These are phyloP conservation scores for Clitoria ternatea DNA, from an alignment of 306 rosid genomes.

Conservation along the genomic window DNA sequence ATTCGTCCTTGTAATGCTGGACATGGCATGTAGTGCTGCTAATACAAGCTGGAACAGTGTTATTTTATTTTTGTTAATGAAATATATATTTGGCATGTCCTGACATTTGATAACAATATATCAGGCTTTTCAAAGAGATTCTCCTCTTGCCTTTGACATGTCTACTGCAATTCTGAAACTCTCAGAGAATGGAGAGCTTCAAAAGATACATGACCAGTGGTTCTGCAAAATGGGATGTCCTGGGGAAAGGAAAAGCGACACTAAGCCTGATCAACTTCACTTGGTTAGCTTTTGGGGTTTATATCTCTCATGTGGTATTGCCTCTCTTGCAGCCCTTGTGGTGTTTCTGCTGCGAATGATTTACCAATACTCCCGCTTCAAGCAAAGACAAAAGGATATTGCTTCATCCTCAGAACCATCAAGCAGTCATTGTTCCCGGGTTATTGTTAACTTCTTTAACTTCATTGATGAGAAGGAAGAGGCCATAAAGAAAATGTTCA, in stretches of 20 bases:
- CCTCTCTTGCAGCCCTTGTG: slow-evolving; percentile 42
- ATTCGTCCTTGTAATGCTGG: background rate
- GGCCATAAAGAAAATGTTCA: slow-evolving; percentile 69
- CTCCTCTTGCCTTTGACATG: slow-evolving; percentile 87
- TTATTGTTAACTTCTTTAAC: slow-evolving; percentile 51
- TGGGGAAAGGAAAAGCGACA: slow-evolving; percentile 39
- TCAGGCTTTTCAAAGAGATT: slow-evolving; percentile 85
- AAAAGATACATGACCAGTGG: slow-evolving; percentile 63
- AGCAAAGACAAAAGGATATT: slow-evolving; percentile 36
- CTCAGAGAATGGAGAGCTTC: slow-evolving; percentile 75
- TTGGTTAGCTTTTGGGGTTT: slow-evolving; percentile 93
- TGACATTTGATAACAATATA: slow-evolving; percentile 24
- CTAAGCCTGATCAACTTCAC: slow-evolving; percentile 58
- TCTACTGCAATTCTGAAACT: slow-evolving; percentile 88
- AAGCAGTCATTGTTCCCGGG: slow-evolving; percentile 42
- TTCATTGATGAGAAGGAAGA: slow-evolving; percentile 91
- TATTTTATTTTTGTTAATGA: background rate
- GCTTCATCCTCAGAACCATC: slow-evolving; percentile 33
- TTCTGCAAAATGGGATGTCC: slow-evolving; percentile 82
- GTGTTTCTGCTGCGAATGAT: slow-evolving; percentile 53
- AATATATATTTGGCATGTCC: slow-evolving; percentile 12
- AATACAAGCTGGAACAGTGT: no score
- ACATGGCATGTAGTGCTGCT: background rate
- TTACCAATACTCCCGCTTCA: slow-evolving; percentile 53
- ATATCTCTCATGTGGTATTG: slow-evolving; percentile 51